Base-by-base conservation (phyloP, 2,329 filamentous ascomycete genomes). In the Botrytis hyacinthi region DNA sequence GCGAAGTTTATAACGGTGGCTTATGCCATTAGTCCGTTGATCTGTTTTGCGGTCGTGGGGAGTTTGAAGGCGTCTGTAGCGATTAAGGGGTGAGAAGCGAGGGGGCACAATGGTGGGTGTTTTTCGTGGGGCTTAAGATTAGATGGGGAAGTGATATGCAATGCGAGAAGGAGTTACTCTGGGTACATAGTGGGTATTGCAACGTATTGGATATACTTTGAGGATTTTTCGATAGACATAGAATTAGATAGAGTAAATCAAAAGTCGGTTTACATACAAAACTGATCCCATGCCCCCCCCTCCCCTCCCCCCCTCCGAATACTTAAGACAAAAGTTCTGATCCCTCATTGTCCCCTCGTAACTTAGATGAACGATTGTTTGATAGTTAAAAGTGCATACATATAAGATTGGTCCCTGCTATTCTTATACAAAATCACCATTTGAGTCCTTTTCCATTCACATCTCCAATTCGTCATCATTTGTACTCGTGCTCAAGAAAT, bases 1-100 rank as follows among this genome's bases (percentile, higher is more conserved):
- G 80, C 83, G 1, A 85, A 84, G 76, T 77, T 86, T 9, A 77
- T 86, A n/a, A 84, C 82, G 2, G 83, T 84, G 59, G 76, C 80
- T 0, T 84, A 83, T 71, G 76, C 81, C 2, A 78, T 83, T 20
- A 82, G 80, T 10, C 83, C 82, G 3, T 70, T 83, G 9, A 73
- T 84, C 22, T 81, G 81, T 4, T 79, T 83, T 54, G 80, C 81
- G 1, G 82, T 83, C 14, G 83, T 83, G 16, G 82, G 78, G 10
- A 80, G 79, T 42, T 73, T 83, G 57, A 80, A 76, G 35, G 80
- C 81, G 12, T 81, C 79, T 74, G 77, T 81, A 69, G 77, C 77
- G 18, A 77, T 77, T 32, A 77, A 70, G 6, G 54, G 35, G 26
- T 70, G 67, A 70, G 32, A 26, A 35, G 14, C 16, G 65, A 68